These are phyloP conservation scores for Canariomyces notabilis DNA, from an alignment of 2,329 filamentous ascomycete genomes.

Conservation along the genomic window DNA sequence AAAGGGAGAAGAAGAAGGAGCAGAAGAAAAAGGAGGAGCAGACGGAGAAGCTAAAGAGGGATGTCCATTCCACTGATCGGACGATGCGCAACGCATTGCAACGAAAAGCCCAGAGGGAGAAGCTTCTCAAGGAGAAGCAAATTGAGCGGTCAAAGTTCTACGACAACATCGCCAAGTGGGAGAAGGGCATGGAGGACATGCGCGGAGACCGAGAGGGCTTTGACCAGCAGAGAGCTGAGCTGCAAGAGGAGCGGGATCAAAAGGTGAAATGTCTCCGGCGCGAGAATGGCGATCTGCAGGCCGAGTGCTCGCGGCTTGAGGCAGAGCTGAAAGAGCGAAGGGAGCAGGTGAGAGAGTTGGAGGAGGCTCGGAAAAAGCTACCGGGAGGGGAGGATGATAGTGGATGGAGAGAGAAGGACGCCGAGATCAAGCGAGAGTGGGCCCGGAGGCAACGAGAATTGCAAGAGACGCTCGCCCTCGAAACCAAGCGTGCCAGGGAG, in stretches of 20 bases:
- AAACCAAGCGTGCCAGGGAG: constrained; percentile 43
- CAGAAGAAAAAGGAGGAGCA: constrained; percentile 88
- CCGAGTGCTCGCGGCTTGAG: constrained; percentile 61
- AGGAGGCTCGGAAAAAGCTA: constrained; percentile 62
- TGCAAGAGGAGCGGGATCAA: constrained; percentile 47
- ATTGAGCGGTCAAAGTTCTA: constrained; percentile 63
- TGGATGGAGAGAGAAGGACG: constrained; percentile 47
- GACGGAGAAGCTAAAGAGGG: constrained; percentile 75
- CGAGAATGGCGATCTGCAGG: constrained; percentile 57
- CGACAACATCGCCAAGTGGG: constrained; percentile 65
- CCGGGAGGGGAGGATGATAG: constrained; percentile 58
- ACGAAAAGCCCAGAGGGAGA: constrained; percentile 73
- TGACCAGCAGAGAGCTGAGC: constrained; percentile 46
- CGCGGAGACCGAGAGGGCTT: constrained; percentile 50
- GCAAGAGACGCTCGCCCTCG: constrained; percentile 44
- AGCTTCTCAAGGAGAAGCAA: constrained; percentile 62
- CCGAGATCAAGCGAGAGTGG: constrained; percentile 52
- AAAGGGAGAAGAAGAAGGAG: constrained; percentile 69
- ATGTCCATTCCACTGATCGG: constrained; percentile 74
- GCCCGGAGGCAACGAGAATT: constrained; percentile 49
- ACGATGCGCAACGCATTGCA: constrained; percentile 77
- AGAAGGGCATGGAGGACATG: constrained; percentile 58
- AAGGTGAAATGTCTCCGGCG: constrained; percentile 49
- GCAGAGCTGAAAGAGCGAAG: constrained; percentile 68
- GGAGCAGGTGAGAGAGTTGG: constrained; percentile 66